These are phyloP conservation scores for Ustilago cynodontis DNA, from an alignment of 1,284 basidiomycete species.

Conservation along the genomic window DNA sequence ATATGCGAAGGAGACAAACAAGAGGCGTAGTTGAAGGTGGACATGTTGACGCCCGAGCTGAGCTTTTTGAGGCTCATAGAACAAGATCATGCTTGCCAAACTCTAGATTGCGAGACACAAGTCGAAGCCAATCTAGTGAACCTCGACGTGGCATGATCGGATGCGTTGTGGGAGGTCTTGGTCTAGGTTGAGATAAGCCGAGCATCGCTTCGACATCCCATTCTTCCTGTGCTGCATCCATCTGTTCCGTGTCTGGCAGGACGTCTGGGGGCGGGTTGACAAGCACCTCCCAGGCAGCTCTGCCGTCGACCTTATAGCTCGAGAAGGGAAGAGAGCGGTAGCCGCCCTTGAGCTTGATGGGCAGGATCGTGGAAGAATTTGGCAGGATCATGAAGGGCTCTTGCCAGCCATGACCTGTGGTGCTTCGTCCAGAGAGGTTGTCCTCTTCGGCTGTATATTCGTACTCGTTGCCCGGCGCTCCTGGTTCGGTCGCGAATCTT, in stretches of 20 bases:
- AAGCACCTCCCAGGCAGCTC: conserved; percentile 38
- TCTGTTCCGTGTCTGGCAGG: conserved; percentile 9
- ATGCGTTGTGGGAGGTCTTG: conserved; percentile 27
- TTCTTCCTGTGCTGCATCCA: conserved; percentile 31
- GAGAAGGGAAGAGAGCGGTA: conserved; percentile 39
- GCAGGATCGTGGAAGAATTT: conserved; percentile 23
- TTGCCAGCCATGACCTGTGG: conserved; percentile 48
- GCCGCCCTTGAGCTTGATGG: conserved; percentile 36
- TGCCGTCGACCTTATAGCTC: conserved; percentile 15
- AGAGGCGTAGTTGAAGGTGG: background rate
- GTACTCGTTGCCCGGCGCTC: conserved; percentile 24
- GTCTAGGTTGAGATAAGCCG: conserved; percentile 25
- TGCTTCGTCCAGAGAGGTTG: conserved; percentile 21
- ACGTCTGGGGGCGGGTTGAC: conserved; percentile 28
- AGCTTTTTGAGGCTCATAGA: conserved; percentile 14
- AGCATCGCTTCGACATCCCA: conserved; percentile 47
- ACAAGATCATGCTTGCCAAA: conserved; percentile 30
- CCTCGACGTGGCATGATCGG: conserved; percentile 30
- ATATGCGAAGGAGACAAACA: background rate
- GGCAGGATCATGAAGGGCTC: conserved; percentile 38
- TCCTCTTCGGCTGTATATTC: conserved; percentile 36
- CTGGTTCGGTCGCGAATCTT: background rate
- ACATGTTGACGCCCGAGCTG: background rate
- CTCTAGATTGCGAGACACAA: conserved; percentile 40
- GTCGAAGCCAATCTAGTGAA: conserved; percentile 38